Percentiles rank a stretch among this genome's conserved stretches.
phyloP scores from a whole-genome alignment of 2,329 filamentous ascomycete genomes.

The Chrysosporium keratinophilum region DNA sequence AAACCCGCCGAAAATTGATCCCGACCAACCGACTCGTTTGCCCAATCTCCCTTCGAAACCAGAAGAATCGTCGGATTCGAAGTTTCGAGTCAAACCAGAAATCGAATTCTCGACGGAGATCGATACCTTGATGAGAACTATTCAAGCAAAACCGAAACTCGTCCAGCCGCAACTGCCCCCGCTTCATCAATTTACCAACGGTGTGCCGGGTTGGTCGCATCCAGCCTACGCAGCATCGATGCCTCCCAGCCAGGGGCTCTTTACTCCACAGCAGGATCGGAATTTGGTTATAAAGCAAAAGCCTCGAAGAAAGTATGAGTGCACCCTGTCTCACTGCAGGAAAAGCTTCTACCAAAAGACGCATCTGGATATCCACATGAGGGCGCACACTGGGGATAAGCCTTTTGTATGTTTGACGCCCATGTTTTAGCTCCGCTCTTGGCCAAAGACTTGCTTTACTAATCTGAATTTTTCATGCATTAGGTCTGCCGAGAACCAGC shows the following conservation, averaged over 20 bases:
- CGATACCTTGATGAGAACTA: slow-evolving; percentile 78
- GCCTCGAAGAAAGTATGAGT: slow-evolving; percentile 56
- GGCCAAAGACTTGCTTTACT: not conserved
- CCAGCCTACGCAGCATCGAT: slow-evolving; percentile 14
- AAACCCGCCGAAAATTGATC: slow-evolving; percentile 14
- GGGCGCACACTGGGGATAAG: slow-evolving; percentile 80
- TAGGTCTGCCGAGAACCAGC: slow-evolving; percentile 53
- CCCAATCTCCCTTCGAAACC: slow-evolving; percentile 4
- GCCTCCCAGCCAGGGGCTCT: slow-evolving; percentile 10
- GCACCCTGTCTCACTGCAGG: slow-evolving; percentile 60
- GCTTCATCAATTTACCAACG: slow-evolving; percentile 26
- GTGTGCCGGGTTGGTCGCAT: slow-evolving; percentile 14
- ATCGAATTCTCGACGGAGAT: slow-evolving; percentile 68
- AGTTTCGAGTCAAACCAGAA: slow-evolving; percentile 20
- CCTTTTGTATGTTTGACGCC: slow-evolving; percentile 61
- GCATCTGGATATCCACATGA: slow-evolving; percentile 78
- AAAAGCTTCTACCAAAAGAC: slow-evolving; percentile 88
- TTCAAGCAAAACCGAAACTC: slow-evolving; percentile 54
- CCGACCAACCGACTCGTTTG: slow-evolving; percentile 6
- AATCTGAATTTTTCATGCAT: not conserved
- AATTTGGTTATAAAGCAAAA: slow-evolving; percentile 32
- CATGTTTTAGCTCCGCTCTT: not conserved
- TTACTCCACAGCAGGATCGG: slow-evolving; percentile 27
- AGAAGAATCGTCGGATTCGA: slow-evolving; percentile 4
- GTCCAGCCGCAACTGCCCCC: slow-evolving; percentile 23